Evolutionary conservation across 345 rosid species (phyloP).

Genomic region (Hibiscus syriacus): DNA sequence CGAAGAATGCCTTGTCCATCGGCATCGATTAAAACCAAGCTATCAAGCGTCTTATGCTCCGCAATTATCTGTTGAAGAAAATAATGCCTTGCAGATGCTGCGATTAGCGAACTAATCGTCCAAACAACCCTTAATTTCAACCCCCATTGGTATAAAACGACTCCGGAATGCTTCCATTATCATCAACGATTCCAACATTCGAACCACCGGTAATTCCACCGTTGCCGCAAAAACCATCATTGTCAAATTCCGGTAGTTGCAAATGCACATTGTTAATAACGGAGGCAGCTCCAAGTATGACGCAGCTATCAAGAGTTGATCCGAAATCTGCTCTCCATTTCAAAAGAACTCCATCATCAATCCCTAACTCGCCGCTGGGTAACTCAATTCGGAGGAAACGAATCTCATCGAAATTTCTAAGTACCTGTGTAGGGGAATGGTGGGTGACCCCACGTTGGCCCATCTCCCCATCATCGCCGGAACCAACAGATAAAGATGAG

Average conservation of each 20-base stretch:
- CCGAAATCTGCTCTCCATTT: constrained; percentile 97
- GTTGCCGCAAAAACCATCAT: constrained; percentile 19
- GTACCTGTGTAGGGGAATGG: constrained; percentile 90
- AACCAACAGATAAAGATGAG: constrained; percentile 29
- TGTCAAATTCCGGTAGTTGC: constrained; percentile 18
- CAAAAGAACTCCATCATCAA: constrained; percentile 73
- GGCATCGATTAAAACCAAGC: constrained; percentile 70
- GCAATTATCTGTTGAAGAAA: constrained; percentile 81
- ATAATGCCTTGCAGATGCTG: constrained; percentile 93
- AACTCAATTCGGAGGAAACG: constrained; percentile 75
- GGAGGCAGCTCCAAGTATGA: constrained; percentile 80
- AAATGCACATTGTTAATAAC: constrained; percentile 26
- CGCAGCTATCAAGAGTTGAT: constrained; percentile 80
- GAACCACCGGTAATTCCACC: neutral
- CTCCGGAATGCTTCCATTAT: constrained; percentile 87
- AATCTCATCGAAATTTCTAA: constrained; percentile 83
- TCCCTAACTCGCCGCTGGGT: constrained; percentile 77
- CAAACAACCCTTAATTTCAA: constrained; percentile 87
- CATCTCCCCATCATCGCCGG: constrained; percentile 43
- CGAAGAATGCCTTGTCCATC: constrained; percentile 93
- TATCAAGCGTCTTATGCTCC: constrained; percentile 78
- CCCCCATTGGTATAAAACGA: constrained; percentile 96
- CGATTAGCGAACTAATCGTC: constrained; percentile 90
- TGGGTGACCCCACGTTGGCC: constrained; percentile 83
- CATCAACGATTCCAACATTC: constrained; percentile 25